Evolutionary conservation across 805 yeast species (phyloP).

Genomic region (Lipomyces kockii): DNA sequence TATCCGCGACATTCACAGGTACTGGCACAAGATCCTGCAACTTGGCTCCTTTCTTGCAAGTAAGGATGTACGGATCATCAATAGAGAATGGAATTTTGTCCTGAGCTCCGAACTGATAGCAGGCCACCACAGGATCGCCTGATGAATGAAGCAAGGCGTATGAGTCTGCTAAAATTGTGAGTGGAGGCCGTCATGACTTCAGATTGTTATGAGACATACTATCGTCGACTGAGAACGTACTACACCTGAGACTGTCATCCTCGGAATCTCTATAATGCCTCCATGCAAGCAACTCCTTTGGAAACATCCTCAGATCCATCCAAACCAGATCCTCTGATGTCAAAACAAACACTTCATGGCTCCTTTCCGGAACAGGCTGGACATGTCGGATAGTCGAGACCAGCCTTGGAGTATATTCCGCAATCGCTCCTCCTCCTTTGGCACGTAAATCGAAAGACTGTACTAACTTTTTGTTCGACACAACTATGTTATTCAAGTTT

Average conservation of each 20-base stretch:
- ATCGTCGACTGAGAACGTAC: constrained; percentile 11
- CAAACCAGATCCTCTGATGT: constrained; percentile 71
- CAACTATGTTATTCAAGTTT: constrained; percentile 23
- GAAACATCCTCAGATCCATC: constrained; percentile 46
- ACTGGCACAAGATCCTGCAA: constrained; percentile 8
- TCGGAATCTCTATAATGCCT: constrained; percentile 63
- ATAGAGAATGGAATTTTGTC: constrained; percentile 48
- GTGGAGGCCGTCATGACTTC: neutral
- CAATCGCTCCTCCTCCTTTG: neutral
- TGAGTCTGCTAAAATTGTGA: constrained; percentile 24
- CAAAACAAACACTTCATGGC: constrained; percentile 54
- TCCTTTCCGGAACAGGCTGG: constrained; percentile 31
- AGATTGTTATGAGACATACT: constrained; percentile 9
- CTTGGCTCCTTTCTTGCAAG: constrained; percentile 10
- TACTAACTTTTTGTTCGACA: constrained; percentile 14
- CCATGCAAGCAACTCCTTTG: constrained; percentile 68
- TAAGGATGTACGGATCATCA: constrained; percentile 46
- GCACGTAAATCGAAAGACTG: constrained; percentile 25
- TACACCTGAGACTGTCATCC: constrained; percentile 57
- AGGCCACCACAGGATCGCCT: constrained; percentile 44
- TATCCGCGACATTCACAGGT: neutral
- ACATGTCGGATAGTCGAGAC: constrained; percentile 18
- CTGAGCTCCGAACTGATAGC: constrained; percentile 47
- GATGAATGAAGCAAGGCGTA: constrained; percentile 44
- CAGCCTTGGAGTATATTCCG: constrained; percentile 8